Conservation (phyloP, 495 filamentous ascomycete species). For the Schizothecium vesticola region DNA sequence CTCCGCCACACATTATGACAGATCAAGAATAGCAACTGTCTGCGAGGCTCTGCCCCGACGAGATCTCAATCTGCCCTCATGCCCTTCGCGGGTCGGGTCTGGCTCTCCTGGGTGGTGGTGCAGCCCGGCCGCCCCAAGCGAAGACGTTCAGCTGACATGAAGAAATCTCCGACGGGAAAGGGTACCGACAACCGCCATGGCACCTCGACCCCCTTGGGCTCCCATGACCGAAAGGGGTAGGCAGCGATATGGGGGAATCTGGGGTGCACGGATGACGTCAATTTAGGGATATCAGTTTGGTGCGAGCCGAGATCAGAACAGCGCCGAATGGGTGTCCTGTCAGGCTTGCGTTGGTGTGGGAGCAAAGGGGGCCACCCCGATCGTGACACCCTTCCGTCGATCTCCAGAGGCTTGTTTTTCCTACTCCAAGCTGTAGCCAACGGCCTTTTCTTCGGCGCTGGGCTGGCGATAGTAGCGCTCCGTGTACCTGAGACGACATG, state of each 20-base stretch:
- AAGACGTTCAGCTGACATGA: neutral
- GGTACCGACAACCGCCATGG: neutral
- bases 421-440: neutral
- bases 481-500: neutral
- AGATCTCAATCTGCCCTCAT: neutral
- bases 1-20: neutral
- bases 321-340: neutral
- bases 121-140: neutral
- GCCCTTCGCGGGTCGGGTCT: neutral
- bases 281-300: neutral
- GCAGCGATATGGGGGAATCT: neutral
- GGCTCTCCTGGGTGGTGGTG: neutral
- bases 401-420: neutral
- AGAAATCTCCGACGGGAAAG: neutral
- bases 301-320: neutral
- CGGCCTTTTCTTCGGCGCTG: neutral
- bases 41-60: neutral
- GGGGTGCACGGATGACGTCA: neutral
- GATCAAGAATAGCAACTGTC: neutral
- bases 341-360: neutral
- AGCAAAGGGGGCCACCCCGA: neutral
- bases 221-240: neutral
- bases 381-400: neutral
- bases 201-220: neutral
- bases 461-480: neutral